Evolutionary conservation across 352 stramenopile species (phyloP).

Genomic region (Blastocystis sp.): DNA sequence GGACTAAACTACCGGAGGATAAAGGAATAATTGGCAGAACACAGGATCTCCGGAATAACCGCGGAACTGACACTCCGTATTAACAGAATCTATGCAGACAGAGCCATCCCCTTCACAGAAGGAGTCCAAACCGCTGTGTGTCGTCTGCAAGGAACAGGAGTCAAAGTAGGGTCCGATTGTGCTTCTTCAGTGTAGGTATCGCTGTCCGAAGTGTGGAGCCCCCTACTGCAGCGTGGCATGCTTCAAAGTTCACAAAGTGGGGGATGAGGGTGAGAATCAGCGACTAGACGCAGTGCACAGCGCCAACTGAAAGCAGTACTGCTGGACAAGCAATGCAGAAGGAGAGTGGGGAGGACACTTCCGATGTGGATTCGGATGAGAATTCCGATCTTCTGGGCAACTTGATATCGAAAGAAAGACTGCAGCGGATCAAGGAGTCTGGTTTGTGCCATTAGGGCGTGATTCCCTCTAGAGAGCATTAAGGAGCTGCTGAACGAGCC

Average conservation of each 20-base stretch:
- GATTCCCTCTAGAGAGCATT: constrained; percentile 17
- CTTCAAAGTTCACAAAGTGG: constrained; percentile 56
- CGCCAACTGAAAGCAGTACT: not conserved
- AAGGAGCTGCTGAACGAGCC: constrained; percentile 51
- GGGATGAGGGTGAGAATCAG: not conserved
- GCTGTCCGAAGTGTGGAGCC: constrained; percentile 11
- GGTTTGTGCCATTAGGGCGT: not conserved
- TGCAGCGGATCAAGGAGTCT: constrained; percentile 28
- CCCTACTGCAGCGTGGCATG: constrained; percentile 51
- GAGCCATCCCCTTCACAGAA: not conserved
- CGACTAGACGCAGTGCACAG: constrained; percentile 9
- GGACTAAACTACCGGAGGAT: not conserved
- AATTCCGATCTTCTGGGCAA: not conserved
- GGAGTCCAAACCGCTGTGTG: not conserved
- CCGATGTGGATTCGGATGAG: not conserved
- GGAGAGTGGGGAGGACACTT: not conserved
- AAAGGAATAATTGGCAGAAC: not conserved
- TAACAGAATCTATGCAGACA: not conserved
- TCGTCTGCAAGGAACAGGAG: constrained; percentile 13
- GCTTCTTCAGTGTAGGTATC: constrained; percentile 20
- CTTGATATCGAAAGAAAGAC: constrained; percentile 26
- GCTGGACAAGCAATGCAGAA: not conserved
- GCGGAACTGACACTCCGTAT: not conserved
- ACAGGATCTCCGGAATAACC: not conserved
- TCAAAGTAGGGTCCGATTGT: not conserved